Evolutionary conservation across 225 moss, liverwort and hornwort genomes (phyloP), one percentile per base, ranked within the genome.

Genomic region (Physcomitrium patens): DNA sequence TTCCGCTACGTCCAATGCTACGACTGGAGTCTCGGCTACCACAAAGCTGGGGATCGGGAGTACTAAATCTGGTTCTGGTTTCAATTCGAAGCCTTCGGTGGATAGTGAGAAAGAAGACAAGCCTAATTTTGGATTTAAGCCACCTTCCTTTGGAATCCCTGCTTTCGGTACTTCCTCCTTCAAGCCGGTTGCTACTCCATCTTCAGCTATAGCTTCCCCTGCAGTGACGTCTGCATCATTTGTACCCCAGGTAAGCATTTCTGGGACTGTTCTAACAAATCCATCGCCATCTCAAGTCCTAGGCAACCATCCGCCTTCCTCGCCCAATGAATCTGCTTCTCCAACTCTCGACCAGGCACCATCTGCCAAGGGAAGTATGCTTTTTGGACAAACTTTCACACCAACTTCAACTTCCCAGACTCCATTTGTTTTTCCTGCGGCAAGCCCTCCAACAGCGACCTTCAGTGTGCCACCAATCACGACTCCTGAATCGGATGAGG

Each of bases 401-500:
- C 67, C 78, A 20, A 78, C 88, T 57, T 63, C 78, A 49, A 70
- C 76, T 73, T 79, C 83, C 18, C 68, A 77, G 45, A 74, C 80
- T 60, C 73, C 83, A 54, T 88, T 90, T 81, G 67, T 82, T 59
- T 90, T 90, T 67, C 79, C 86, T 66, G 79, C 85, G 42, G 78
- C 76, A n/a, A 78, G 77, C 51, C 64, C 73, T 31, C 73, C 80
- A 69, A 45, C 73, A 76, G 70, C 81, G 9, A 63, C 73, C 76
- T 91, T 83, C 80, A 74, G 68, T 73, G 76, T 73, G 81, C 84
- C 79, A 75, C 76, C 74, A 60, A 77, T 81, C 46, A 72, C 66
- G 63, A 67, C 81, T 67, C 68, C 71, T 45, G 82, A 87, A 28
- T 47, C 80, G 56, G 81, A 91, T 73, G 99, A 95, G 81, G 99